A percentile compares a stretch with the other conserved stretches of the same genome.
Evolutionary conservation across 2,329 filamentous ascomycete genomes (phyloP).

Genomic region (Fusarium setosum): DNA sequence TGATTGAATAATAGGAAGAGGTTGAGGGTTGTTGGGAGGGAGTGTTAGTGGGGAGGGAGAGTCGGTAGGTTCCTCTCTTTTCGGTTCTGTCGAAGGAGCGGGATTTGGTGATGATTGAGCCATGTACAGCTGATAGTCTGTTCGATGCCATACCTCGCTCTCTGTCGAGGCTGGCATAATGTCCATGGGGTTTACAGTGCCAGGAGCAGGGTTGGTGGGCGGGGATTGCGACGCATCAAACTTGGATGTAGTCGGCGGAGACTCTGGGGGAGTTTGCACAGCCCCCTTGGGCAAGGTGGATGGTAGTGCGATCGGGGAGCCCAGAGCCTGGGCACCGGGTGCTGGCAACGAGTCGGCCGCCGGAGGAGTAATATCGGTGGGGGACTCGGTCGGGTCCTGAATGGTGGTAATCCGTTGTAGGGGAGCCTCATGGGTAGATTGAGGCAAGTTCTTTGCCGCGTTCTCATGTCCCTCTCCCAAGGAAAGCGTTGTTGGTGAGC

Average conservation of each 20-base stretch:
- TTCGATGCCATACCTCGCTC: constrained; percentile 51
- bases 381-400: constrained; percentile 44
- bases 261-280: constrained; percentile 42
- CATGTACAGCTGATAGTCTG: constrained; percentile 49
- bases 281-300: constrained; percentile 22
- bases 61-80: constrained; percentile 32
- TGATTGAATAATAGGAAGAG: constrained; percentile 43
- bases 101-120: constrained; percentile 42
- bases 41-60: constrained; percentile 43
- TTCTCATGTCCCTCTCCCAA: constrained; percentile 30
- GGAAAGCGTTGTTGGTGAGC: constrained; percentile 39
- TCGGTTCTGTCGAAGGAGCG: constrained; percentile 18
- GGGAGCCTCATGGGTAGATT: constrained; percentile 24
- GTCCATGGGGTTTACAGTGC: constrained; percentile 65
- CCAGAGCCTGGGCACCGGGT: constrained; percentile 27
- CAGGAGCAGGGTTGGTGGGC: constrained; percentile 51
- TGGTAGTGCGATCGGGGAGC: constrained; percentile 38
- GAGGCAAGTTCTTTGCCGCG: constrained; percentile 1
- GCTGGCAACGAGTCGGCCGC: constrained; percentile 24
- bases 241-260: constrained; percentile 38
- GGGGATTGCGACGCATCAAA: constrained; percentile 44
- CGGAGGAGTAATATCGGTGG: constrained; percentile 43
- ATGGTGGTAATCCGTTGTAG: constrained; percentile 39
- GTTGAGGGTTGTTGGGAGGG: constrained; percentile 31
- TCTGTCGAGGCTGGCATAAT: constrained; percentile 60